Evolutionary conservation across 148 eudicot species (phyloP), one percentile per base, ranked within the genome.

Genomic region (Vaccinium corymbosum): DNA sequence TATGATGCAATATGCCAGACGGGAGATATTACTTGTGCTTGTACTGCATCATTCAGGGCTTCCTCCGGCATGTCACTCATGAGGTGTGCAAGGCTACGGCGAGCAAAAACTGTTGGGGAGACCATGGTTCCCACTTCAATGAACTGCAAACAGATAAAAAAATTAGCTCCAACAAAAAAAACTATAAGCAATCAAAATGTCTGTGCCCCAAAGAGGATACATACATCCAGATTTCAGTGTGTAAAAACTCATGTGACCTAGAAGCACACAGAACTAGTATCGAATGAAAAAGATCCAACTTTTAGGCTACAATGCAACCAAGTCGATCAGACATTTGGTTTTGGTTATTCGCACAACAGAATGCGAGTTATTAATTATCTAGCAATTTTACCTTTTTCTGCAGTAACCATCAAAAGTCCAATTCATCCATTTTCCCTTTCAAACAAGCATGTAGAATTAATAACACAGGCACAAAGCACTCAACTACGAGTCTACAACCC

Each of bases 31-130:
- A 89, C 92, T 88, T 93, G 99, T 32, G 95, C 97, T 87, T 94
- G 95, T 61, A 84, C 85, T 71, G 97, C 98, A 87, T 96, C 98
- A 3, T 89, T 88, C 4, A 94, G 91, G 68, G 98, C 97, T 88
- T 93, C 97, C 82, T 91, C 90, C 16, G 98, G 95, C 95, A 88
- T 90, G 84, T 96, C 99, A 42, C 76, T 93, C 91, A 91, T 90
- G 79, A 96, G 97, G 85, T 93, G 83, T 64, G 94, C 90, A 74
- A 96, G 88, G 85, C 99, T 94, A 42, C 99, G 95, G 19, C 99
- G 97, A 81, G 94, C 99, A 87, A 81, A 93, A n/a, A 91, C 93
- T 68, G 99, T 96, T 79, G 99, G 98, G 81, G 99, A 96, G 77
- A 94, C 86, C 97, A 93, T 92, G 59, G 94, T 94, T 87, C 99